These are phyloP conservation scores for Pyrus bretschneideri DNA, from an alignment of 306 rosid genomes.

Conservation along the genomic window DNA sequence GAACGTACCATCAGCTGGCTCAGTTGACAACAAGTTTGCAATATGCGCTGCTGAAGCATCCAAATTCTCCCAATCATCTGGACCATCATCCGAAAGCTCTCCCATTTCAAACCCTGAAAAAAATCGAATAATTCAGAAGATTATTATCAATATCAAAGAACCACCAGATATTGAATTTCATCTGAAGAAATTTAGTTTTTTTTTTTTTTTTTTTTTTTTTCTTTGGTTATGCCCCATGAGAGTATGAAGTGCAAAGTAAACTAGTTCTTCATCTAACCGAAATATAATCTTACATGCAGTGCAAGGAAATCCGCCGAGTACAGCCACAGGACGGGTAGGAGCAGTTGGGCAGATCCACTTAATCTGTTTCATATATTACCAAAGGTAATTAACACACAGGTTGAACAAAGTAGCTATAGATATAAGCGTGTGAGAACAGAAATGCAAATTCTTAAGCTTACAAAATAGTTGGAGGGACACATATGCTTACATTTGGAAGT, in stretches of 20 bases:
- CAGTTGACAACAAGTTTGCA: conserved; percentile 86
- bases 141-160: not conserved
- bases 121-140: conserved; percentile 17
- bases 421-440: not conserved
- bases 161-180: not conserved
- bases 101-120: conserved; percentile 90
- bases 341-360: conserved; percentile 99
- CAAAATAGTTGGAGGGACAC: conserved; percentile 8
- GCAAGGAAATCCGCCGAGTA: conserved; percentile 92
- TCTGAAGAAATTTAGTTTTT: not conserved
- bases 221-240: not conserved
- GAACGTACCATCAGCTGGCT: conserved; percentile 84
- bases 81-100: conserved; percentile 88
- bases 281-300: conserved; percentile 68
- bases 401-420: conserved; percentile 3
- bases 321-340: conserved; percentile 91
- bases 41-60: conserved; percentile 96
- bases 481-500: conserved; percentile 71
- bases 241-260: not conserved
- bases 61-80: conserved; percentile 96
- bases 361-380: conserved; percentile 44
- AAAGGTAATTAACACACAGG: not conserved
- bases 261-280: not conserved
- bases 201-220: not conserved
- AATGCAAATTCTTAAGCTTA: conserved; percentile 12